These are phyloP conservation scores for Microsporum audouinii DNA, from an alignment of 2,329 filamentous ascomycete species.

Conservation along the genomic window DNA sequence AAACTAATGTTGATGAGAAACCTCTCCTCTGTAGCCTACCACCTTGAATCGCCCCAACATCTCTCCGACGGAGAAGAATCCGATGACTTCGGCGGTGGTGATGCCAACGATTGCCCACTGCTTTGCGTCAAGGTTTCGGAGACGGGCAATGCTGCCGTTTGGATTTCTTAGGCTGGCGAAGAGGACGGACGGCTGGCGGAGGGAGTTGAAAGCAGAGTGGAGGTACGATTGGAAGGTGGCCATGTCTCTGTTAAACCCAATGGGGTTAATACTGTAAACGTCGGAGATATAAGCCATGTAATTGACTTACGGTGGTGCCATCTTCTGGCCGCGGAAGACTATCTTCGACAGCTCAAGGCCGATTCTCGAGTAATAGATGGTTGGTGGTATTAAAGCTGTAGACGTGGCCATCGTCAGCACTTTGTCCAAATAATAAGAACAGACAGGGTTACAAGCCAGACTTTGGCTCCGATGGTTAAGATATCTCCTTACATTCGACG, in stretches of 20 bases:
- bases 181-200: conserved; percentile 58
- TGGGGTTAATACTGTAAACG: conserved; percentile 8
- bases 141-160: conserved; percentile 30
- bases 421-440: conserved; percentile 2
- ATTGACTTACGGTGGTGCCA: conserved; percentile 77
- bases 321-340: conserved; percentile 76
- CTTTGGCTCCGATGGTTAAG: background rate
- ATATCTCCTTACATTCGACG: conserved; percentile 62
- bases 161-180: conserved; percentile 24
- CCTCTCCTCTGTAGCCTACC: conserved; percentile 74
- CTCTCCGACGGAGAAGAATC: conserved; percentile 96
- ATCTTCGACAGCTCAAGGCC: conserved; percentile 78
- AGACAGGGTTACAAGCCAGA: background rate
- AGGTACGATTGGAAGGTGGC: conserved; percentile 80
- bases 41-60: conserved; percentile 94
- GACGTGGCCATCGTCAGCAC: background rate
- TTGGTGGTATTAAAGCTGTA: conserved; percentile 49
- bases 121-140: conserved; percentile 59
- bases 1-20: conserved; percentile 32
- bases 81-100: conserved; percentile 71
- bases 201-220: conserved; percentile 58
- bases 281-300: background rate
- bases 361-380: conserved; percentile 86
- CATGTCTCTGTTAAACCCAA: conserved; percentile 47
- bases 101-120: conserved; percentile 66